Evolutionary conservation across 768 basidiomycete genomes (phyloP).

Genomic region (Mrakia gelida): DNA sequence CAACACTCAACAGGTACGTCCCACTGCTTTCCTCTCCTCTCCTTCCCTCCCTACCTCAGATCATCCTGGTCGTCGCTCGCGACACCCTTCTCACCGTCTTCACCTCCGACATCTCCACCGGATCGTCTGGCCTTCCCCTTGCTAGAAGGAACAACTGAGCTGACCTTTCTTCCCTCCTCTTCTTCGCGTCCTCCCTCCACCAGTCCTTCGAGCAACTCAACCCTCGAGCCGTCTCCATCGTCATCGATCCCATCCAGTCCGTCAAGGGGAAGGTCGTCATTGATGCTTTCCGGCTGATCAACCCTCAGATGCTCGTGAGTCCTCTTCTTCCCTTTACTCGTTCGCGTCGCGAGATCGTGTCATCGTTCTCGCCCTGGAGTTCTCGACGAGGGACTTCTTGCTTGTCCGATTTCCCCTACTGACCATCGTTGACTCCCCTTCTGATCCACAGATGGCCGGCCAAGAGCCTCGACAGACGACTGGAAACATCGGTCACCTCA

Average conservation of each 20-base stretch:
- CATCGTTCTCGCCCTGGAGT: too few species aligned
- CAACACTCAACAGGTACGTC: conserved; percentile 87
- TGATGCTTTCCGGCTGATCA: conserved; percentile 96
- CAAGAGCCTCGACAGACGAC: conserved; percentile 96
- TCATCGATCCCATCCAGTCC: conserved; percentile 97
- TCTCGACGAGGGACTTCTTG: conserved; percentile 44
- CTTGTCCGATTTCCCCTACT: background rate
- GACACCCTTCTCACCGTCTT: too few species aligned
- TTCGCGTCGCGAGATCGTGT: too few species aligned
- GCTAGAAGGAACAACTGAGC: background rate
- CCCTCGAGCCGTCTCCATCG: conserved; percentile 89
- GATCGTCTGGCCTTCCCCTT: background rate
- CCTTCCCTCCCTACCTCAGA: background rate
- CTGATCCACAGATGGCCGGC: conserved; percentile 58
- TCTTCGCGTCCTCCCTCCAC: background rate
- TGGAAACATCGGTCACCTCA: conserved; percentile 96
- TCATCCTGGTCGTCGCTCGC: background rate
- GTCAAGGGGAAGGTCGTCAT: conserved; percentile 97
- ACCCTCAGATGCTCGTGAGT: conserved; percentile 65
- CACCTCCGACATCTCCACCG: too few species aligned
- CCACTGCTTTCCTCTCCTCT: background rate
- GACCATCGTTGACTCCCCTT: background rate
- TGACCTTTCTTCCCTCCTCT: background rate
- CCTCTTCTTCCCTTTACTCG: background rate
- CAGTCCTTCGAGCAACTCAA: conserved; percentile 96